A percentile compares a stretch with the other conserved stretches of the same genome.
These are phyloP conservation scores for Metschnikowia kofuensis DNA, from an alignment of 805 yeast species.

Conservation along the genomic window DNA sequence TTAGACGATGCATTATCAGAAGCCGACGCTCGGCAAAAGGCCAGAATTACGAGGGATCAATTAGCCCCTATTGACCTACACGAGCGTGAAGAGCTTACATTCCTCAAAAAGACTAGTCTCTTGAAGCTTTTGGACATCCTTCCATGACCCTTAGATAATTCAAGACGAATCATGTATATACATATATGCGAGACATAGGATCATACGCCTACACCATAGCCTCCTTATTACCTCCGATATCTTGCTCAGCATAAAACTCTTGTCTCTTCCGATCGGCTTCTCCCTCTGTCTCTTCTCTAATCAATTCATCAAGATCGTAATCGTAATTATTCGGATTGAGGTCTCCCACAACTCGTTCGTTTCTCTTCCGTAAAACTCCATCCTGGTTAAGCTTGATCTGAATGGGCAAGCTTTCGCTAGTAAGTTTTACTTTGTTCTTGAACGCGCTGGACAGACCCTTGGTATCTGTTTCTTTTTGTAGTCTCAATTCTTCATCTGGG, in stretches of 20 bases:
- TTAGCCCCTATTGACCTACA: conserved; percentile 6
- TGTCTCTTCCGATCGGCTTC: conserved; percentile 15
- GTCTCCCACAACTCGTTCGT: conserved; percentile 35
- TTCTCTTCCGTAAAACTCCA: conserved; percentile 26
- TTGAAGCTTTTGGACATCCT: conserved; percentile 12
- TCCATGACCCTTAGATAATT: neutral
- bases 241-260: conserved; percentile 12
- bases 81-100: conserved; percentile 12
- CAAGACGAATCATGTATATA: neutral
- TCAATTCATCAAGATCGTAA: conserved; percentile 44
- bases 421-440: conserved; percentile 29
- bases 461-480: conserved; percentile 12
- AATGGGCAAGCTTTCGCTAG: conserved; percentile 37
- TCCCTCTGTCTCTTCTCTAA: conserved; percentile 31
- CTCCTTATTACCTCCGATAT: conserved; percentile 16
- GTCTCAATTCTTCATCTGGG: conserved; percentile 33
- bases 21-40: neutral
- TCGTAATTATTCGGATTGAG: conserved; percentile 41
- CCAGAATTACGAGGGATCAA: neutral
- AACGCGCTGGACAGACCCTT: conserved; percentile 20
- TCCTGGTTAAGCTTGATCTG: conserved; percentile 29
- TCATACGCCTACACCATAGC: conserved; percentile 14
- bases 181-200: neutral
- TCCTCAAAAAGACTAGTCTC: conserved; percentile 14
- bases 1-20: conserved; percentile 1